These are phyloP conservation scores for Dryadomyces quercivorus DNA, from an alignment of 2,329 filamentous ascomycete species.

Conservation along the genomic window DNA sequence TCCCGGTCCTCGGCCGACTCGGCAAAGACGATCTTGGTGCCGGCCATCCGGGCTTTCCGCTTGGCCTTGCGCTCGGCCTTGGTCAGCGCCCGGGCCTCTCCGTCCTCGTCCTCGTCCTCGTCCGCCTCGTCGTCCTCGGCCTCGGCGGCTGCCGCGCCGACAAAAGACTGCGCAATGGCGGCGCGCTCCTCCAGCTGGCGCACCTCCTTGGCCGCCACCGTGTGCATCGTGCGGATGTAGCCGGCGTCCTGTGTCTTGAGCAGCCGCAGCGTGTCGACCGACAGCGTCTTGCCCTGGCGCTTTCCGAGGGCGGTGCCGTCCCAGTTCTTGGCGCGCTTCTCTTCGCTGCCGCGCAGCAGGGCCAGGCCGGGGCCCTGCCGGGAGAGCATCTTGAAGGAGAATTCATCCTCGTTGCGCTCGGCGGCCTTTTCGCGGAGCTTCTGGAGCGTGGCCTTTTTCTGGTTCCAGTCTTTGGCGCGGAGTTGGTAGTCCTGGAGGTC, in stretches of 20 bases:
- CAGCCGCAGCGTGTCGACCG: conserved; percentile 44
- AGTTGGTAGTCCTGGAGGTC: conserved; percentile 18
- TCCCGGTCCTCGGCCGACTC: conserved; percentile 27
- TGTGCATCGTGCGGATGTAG: conserved; percentile 51
- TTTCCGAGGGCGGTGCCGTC: conserved; percentile 45
- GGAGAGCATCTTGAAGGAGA: conserved; percentile 59
- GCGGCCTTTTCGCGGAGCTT: conserved; percentile 47
- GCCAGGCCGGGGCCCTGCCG: conserved; percentile 38
- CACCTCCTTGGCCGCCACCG: conserved; percentile 46
- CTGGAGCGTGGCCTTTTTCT: conserved; percentile 50
- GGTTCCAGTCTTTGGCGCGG: conserved; percentile 53
- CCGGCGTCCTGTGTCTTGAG: conserved; percentile 59
- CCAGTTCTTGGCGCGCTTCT: conserved; percentile 33
- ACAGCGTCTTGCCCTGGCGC: conserved; percentile 42
- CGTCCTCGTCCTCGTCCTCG: conserved; percentile 20
- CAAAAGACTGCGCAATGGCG: conserved; percentile 28
- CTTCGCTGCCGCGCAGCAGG: conserved; percentile 21
- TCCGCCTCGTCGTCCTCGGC: conserved; percentile 17
- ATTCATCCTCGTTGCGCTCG: conserved; percentile 60
- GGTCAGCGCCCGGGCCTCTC: conserved; percentile 12
- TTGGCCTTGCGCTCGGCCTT: conserved; percentile 11
- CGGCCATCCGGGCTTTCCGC: conserved; percentile 3
- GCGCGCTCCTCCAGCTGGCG: conserved; percentile 40
- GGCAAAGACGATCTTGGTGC: conserved; percentile 41
- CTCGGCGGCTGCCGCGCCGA: conserved; percentile 17